These are phyloP conservation scores for Ramularia collo-cygni DNA, from an alignment of 2,329 filamentous ascomycete genomes.

Conservation along the genomic window DNA sequence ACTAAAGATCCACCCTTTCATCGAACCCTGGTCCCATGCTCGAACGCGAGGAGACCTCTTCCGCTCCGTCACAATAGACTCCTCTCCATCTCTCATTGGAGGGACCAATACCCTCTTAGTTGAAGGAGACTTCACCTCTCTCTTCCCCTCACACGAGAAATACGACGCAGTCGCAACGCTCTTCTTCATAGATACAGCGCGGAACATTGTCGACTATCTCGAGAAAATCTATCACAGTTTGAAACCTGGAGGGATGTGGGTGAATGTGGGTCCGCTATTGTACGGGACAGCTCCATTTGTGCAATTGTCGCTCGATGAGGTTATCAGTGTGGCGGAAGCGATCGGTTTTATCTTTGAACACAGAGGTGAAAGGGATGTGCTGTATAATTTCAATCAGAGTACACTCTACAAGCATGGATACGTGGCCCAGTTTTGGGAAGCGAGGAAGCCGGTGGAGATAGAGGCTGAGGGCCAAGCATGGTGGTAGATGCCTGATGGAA, in stretches of 20 bases:
- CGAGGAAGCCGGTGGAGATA: slow-evolving; percentile 4
- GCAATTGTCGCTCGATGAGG: slow-evolving; percentile 15
- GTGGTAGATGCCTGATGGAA: too few relatives aligned
- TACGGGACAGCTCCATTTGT: slow-evolving; percentile 34
- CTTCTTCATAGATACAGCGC: slow-evolving; percentile 93
- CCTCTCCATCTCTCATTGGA: background rate
- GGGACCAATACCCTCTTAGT: slow-evolving; percentile 4
- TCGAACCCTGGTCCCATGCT: slow-evolving; percentile 69
- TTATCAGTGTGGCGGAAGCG: slow-evolving; percentile 11
- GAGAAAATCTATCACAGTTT: slow-evolving; percentile 73
- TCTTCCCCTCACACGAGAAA: slow-evolving; percentile 45
- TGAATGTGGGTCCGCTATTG: slow-evolving; percentile 80
- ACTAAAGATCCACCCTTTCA: slow-evolving; percentile 71
- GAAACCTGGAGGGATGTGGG: slow-evolving; percentile 66
- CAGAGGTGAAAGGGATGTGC: slow-evolving; percentile 3
- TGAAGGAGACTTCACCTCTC: slow-evolving; percentile 48
- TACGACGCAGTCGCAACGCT: slow-evolving; percentile 72
- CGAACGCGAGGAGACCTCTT: slow-evolving; percentile 28
- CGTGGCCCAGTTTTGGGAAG: slow-evolving; percentile 10
- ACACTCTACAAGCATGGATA: slow-evolving; percentile 8
- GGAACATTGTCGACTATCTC: slow-evolving; percentile 81
- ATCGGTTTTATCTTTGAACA: slow-evolving; percentile 13
- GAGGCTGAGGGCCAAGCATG: background rate
- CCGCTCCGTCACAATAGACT: slow-evolving; percentile 12
- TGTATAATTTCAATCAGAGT: slow-evolving; percentile 7